Evolutionary conservation across 352 stramenopile genomes (phyloP), one percentile per base, ranked within the genome.

Genomic region (Phytophthora aleatoria): DNA sequence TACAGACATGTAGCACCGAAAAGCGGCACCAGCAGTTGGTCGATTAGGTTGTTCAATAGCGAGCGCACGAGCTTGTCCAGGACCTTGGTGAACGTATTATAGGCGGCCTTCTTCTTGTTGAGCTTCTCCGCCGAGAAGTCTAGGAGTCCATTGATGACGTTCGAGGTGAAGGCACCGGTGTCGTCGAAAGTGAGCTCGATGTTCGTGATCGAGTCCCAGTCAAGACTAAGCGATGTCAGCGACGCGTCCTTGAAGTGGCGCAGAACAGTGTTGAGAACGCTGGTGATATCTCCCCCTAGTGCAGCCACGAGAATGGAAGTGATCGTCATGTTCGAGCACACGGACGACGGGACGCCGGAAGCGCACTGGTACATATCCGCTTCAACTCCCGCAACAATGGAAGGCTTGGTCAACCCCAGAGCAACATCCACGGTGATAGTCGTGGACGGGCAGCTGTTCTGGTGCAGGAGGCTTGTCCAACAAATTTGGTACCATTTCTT

Each of bases 71-170:
- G 56, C 56, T 71, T 76, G 61, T 84, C 50, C 16, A 74, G 58
- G 13, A 82, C 62, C 41, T 68, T 52, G 45, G 79, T 76, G 48
- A 82, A 70, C 43, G 63, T 76, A n/a, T 82, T 79, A 71, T 86
- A 87, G 12, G 75, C 48, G 39, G 73, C 61, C 38, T 76, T 77
- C 77, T 86, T 89, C 70, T 89, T 85, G 71, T 89, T 89, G 53
- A 87, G 52, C 54, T 77, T 71, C 26, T 74, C 57, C 8, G 69
- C 77, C 30, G 69, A 77, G 66, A 86, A 85, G 54, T 73, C 51
- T 26, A 86, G 60, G 35, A 89, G 76, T 36, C 67, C 62, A 60
- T 85, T 80, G 47, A 72, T 73, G n/a, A 89, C 44, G 49, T 73
- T 74, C 9, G 66, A 68, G 53, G 86, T 66, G 52, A 89, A 71